A percentile compares a stretch with the other conserved stretches of the same genome.
Conservation (phyloP, 106 monocot species). For the Platanthera guangdongensis region DNA sequence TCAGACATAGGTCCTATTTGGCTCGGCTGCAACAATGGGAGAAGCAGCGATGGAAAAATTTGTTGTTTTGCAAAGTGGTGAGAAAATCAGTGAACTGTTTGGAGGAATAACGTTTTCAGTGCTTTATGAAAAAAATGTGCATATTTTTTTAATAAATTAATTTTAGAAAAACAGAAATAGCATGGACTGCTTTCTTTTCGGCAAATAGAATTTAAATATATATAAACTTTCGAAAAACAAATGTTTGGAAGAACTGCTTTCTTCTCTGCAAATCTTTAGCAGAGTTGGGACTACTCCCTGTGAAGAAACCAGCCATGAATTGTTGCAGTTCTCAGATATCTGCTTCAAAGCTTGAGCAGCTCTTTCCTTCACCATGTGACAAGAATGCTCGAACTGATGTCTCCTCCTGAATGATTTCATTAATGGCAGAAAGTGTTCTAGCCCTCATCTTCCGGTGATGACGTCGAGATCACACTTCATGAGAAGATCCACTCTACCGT, state of each 20-base stretch:
- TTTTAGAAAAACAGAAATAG: too few species aligned
- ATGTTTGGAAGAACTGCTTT: constrained; percentile 5
- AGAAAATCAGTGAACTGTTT: too few species aligned
- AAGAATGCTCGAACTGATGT: constrained; percentile 15
- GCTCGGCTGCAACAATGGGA: background rate
- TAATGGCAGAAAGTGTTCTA: constrained; percentile 21
- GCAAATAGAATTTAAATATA: too few species aligned
- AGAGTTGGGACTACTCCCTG: constrained; percentile 59
- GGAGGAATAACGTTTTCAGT: too few species aligned
- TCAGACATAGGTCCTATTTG: background rate
- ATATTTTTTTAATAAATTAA: too few species aligned
- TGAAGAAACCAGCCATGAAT: constrained; percentile 73
- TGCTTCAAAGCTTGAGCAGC: constrained; percentile 36
- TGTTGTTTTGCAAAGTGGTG: too few species aligned
- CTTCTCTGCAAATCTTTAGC: constrained; percentile 29
- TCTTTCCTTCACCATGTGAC: constrained; percentile 25
- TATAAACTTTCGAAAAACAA: too few species aligned
- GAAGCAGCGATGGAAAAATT: too few species aligned
- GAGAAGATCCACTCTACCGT: constrained; percentile 42
- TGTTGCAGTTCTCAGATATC: constrained; percentile 58
- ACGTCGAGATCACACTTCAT: constrained; percentile 51
- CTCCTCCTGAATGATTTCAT: constrained; percentile 34
- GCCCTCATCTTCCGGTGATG: constrained; percentile 25
- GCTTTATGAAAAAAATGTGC: too few species aligned
- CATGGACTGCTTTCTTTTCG: too few species aligned